Conservation (phyloP, 805 yeast species). For the Lachancea sp. region DNA sequence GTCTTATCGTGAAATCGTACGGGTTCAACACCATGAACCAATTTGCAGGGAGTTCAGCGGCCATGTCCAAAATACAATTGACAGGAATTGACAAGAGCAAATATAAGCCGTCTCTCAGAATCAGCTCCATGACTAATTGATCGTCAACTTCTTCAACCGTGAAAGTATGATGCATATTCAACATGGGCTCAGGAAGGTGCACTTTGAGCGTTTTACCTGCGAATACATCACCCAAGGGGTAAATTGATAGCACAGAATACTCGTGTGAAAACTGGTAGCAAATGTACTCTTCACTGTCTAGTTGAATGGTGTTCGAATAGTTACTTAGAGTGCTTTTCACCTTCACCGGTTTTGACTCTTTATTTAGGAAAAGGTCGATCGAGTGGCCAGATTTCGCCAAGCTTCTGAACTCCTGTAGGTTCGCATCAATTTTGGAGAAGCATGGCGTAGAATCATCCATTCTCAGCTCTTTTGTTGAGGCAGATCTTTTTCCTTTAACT, state of each 20-base stretch:
- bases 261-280: conserved; percentile 25
- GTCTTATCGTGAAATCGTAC: conserved; percentile 52
- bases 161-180: conserved; percentile 24
- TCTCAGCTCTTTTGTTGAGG: not conserved
- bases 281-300: conserved; percentile 18
- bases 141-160: conserved; percentile 11
- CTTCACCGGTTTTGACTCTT: conserved; percentile 4
- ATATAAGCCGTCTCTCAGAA: conserved; percentile 24
- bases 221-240: conserved; percentile 17
- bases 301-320: conserved; percentile 19
- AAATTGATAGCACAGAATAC: conserved; percentile 19
- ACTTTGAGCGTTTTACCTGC: conserved; percentile 21
- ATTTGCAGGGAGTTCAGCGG: conserved; percentile 16
- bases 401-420: conserved; percentile 19
- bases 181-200: conserved; percentile 22
- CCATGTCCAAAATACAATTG: conserved; percentile 16
- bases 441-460: conserved; percentile 7
- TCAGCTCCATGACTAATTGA: conserved; percentile 18
- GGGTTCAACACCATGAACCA: conserved; percentile 72
- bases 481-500: not conserved
- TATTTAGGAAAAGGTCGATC: conserved; percentile 17
- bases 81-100: conserved; percentile 22
- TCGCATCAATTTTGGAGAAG: conserved; percentile 27
- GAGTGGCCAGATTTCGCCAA: conserved; percentile 11
- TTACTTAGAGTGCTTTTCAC: conserved; percentile 12